A percentile compares a stretch with the other conserved stretches of the same genome.
Conservation (phyloP, 2,329 filamentous ascomycete genomes). For the Cladophialophora carrionii region DNA sequence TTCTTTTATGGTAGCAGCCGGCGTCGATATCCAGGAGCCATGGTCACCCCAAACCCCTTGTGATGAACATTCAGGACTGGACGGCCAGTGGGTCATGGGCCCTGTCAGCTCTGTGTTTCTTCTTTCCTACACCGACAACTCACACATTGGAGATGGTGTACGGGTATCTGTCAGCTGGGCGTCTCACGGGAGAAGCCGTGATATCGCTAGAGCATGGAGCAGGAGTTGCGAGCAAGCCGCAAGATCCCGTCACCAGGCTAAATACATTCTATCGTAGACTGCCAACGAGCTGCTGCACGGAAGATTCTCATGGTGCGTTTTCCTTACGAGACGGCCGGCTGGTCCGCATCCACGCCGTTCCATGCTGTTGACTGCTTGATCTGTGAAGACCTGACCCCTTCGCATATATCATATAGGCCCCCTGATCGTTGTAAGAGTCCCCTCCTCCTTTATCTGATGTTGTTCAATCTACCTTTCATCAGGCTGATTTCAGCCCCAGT, state of each 20-base stretch:
- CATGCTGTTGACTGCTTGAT: not conserved
- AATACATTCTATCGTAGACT: not conserved
- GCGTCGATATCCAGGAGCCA: not conserved
- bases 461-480: not conserved
- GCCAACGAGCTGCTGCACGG: not conserved
- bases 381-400: not conserved
- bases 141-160: not conserved
- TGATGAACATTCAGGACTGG: too few relatives aligned
- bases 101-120: not conserved
- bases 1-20: too few relatives aligned
- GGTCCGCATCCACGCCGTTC: not conserved
- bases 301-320: not conserved
- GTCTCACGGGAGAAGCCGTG: not conserved
- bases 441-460: not conserved
- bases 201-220: not conserved
- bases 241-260: slow-evolving; percentile 1
- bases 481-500: not conserved
- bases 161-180: not conserved
- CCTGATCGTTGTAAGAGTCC: not conserved
- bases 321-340: not conserved
- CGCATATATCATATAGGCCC: not conserved
- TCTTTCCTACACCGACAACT: not conserved
- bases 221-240: not conserved
- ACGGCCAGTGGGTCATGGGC: not conserved
- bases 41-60: not conserved